These are phyloP conservation scores for Trichoderma virens DNA, from an alignment of 495 filamentous ascomycete genomes.

Conservation along the genomic window DNA sequence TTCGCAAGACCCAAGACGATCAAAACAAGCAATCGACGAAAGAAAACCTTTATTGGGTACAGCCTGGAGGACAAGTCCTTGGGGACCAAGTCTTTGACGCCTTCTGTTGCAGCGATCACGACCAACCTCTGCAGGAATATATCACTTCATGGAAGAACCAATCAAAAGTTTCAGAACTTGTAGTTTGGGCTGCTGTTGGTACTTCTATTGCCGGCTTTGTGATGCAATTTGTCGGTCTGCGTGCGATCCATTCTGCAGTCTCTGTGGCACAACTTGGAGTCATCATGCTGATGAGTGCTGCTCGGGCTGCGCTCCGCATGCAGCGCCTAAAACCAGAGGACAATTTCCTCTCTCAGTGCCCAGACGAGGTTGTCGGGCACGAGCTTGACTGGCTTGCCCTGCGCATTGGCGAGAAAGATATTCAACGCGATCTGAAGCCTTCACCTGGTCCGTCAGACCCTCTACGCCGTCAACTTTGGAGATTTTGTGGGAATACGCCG, in stretches of 20 bases:
- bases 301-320: not conserved
- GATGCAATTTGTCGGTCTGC: not conserved
- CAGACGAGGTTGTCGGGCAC: not conserved
- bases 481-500: not conserved
- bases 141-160: not conserved
- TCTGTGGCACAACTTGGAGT: not conserved
- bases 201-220: not conserved
- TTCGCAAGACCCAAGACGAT: not conserved
- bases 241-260: not conserved
- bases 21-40: not conserved
- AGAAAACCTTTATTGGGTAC: not conserved
- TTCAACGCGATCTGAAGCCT: too few relatives aligned
- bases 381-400: not conserved
- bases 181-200: not conserved
- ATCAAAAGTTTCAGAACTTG: not conserved
- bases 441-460: not conserved
- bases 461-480: not conserved
- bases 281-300: not conserved
- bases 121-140: not conserved
- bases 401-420: not conserved
- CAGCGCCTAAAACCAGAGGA: not conserved
- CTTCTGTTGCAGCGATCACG: not conserved
- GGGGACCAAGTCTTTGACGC: not conserved
- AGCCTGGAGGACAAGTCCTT: not conserved
- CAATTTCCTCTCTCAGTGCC: not conserved